Evolutionary conservation across 2,329 filamentous ascomycete genomes (phyloP).

Genomic region (Triangularia verruculosa): DNA sequence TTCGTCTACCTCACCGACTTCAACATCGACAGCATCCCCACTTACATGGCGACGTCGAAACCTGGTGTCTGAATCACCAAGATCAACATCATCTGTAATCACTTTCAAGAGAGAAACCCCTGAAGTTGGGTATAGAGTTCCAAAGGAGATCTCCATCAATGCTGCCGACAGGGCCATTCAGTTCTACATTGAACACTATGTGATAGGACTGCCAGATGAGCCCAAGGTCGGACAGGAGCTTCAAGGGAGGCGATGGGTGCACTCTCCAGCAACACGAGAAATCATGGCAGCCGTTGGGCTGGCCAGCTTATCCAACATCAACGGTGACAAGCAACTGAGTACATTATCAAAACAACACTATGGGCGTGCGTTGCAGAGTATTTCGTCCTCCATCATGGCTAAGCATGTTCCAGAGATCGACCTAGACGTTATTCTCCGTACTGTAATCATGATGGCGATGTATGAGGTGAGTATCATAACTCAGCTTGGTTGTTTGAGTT

Average conservation of each 20-base stretch:
- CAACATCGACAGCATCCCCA: conserved; percentile 27
- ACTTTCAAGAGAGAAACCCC: neutral
- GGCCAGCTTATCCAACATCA: conserved; percentile 55
- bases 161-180: conserved; percentile 47
- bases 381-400: conserved; percentile 39
- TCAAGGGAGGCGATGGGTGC: conserved; percentile 36
- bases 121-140: conserved; percentile 24
- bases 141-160: conserved; percentile 40
- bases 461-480: conserved; percentile 52
- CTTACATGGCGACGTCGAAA: conserved; percentile 12
- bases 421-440: conserved; percentile 46
- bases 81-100: conserved; percentile 12
- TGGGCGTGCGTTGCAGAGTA: conserved; percentile 49
- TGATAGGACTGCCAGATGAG: conserved; percentile 51
- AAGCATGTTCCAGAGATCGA: conserved; percentile 32
- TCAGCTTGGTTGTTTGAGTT: neutral
- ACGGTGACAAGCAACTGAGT: conserved; percentile 44
- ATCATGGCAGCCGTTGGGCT: conserved; percentile 57
- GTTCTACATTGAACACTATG: conserved; percentile 51
- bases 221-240: conserved; percentile 40
- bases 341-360: conserved; percentile 52
- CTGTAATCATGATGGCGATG: conserved; percentile 57
- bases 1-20: conserved; percentile 25
- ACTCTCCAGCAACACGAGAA: conserved; percentile 41
- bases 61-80: conserved; percentile 8